These are phyloP conservation scores for Neonectria coccinea DNA, from an alignment of 2,329 filamentous ascomycete species.

Conservation along the genomic window DNA sequence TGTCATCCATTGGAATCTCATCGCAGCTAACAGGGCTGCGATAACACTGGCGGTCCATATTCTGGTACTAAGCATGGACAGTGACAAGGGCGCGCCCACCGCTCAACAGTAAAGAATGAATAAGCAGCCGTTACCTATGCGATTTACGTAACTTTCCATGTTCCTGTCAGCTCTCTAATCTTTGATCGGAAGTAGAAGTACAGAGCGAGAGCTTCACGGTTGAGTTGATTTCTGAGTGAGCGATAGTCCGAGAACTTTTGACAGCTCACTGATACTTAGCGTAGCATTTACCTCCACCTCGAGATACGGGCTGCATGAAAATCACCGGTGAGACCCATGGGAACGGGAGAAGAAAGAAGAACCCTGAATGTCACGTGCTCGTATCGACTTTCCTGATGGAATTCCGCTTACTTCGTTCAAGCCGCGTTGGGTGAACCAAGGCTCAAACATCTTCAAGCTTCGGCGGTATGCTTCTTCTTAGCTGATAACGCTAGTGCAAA, in stretches of 20 bases:
- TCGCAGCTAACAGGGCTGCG: background rate
- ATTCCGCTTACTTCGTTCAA: background rate
- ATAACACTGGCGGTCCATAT: background rate
- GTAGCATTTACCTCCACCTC: background rate
- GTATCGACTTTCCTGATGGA: background rate
- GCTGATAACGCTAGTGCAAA: background rate
- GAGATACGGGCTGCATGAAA: background rate
- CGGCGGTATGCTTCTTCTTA: background rate
- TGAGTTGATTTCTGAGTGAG: background rate
- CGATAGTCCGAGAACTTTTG: background rate
- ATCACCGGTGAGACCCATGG: background rate
- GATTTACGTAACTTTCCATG: background rate
- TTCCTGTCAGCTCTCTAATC: background rate
- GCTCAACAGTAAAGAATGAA: background rate
- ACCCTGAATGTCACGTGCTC: background rate
- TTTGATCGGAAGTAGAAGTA: background rate
- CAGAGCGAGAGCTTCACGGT: background rate
- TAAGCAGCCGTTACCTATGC: background rate
- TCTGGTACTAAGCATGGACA: background rate
- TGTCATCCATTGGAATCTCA: background rate
- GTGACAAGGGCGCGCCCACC: background rate
- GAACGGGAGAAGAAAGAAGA: background rate
- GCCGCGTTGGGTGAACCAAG: background rate
- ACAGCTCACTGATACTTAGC: background rate
- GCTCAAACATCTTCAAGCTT: background rate